phyloP scores from a whole-genome alignment of 2,329 filamentous ascomycete genomes.

The Aspergillus clavatus region DNA sequence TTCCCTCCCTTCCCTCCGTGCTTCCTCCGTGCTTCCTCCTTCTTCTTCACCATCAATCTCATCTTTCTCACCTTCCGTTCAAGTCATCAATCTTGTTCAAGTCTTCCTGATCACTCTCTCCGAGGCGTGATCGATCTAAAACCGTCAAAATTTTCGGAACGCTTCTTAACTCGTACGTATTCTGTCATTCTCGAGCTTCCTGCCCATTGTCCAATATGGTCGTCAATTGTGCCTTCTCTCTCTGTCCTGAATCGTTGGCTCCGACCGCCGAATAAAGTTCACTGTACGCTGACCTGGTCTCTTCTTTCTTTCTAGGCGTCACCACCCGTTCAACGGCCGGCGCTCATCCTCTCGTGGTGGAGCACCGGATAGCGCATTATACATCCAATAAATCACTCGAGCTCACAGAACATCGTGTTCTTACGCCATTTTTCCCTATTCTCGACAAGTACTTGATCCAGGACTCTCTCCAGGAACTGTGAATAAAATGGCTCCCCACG shows the following conservation, averaged over 20 bases:
- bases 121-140: constrained; percentile 54
- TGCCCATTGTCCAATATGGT: neutral
- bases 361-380: constrained; percentile 58
- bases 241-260: no score
- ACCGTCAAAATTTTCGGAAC: constrained; percentile 98
- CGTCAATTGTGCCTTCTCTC: constrained; percentile 2
- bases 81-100: constrained; percentile 35
- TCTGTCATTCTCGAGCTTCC: neutral
- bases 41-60: constrained; percentile 5
- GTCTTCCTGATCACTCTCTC: constrained; percentile 37
- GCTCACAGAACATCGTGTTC: constrained; percentile 39
- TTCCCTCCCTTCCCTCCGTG: neutral
- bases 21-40: constrained; percentile 3
- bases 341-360: constrained; percentile 84
- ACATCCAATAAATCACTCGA: constrained; percentile 41
- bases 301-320: constrained; percentile 55
- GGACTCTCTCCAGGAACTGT: constrained; percentile 18
- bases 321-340: constrained; percentile 96
- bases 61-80: constrained; percentile 14
- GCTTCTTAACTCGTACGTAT: constrained; percentile 86
- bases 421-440: constrained; percentile 42
- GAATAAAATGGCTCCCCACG: constrained; percentile 86
- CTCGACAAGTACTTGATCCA: constrained; percentile 23
- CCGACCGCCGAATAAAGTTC: no score
- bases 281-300: no score